Base-by-base conservation (phyloP, 176 grass and related monocot species). In the Thalia dealbata region DNA sequence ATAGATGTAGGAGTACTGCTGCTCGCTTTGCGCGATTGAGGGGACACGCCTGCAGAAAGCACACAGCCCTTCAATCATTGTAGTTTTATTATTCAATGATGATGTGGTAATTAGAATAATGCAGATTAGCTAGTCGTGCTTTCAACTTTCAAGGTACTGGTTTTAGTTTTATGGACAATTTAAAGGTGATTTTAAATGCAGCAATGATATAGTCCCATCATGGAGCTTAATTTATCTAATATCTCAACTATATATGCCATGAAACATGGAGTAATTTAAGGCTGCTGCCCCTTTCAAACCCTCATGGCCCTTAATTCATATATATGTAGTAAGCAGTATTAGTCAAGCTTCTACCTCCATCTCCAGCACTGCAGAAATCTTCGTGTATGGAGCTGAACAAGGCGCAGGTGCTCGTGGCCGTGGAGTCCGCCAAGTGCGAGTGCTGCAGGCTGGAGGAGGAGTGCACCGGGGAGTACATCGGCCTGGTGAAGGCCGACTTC, bases 371-470 rank as follows among this genome's bases (percentile, higher is more conserved):
- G 10, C n/a, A 14, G 60, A 27, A 27, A 27, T 38, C 32, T 38
- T n/a, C n/a, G n/a, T n/a, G 45, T 8, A 64, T 64, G 62, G 62
- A 64, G 62, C 29, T 64, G 62, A 68, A 42, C 54, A 56, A 72
- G 30, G 68, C 25, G 56, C 24, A 22, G 69, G 22, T 46, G 70
- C 67, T 75, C 72, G 90, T 93, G 87, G 90, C 88, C 71, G 84
- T 91, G 60, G 95, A 91, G 80, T 87, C 83, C 1, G 85, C 86
- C 64, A 91, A 86, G 79, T 99, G 90, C 18, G 90, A 91, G 61
- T 99, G 95, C 55, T 99, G 95, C 61, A 85, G 83, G 63, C 77
- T 99, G 77, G 82, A 78, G 78, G 90, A 99, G 82, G 95, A 99
- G 70, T 99, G 95, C 90, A 99, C 90, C 32, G 85, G 52, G 44